Conservation (phyloP, 2,329 filamentous ascomycete species). For the Calonectria crousiana region DNA sequence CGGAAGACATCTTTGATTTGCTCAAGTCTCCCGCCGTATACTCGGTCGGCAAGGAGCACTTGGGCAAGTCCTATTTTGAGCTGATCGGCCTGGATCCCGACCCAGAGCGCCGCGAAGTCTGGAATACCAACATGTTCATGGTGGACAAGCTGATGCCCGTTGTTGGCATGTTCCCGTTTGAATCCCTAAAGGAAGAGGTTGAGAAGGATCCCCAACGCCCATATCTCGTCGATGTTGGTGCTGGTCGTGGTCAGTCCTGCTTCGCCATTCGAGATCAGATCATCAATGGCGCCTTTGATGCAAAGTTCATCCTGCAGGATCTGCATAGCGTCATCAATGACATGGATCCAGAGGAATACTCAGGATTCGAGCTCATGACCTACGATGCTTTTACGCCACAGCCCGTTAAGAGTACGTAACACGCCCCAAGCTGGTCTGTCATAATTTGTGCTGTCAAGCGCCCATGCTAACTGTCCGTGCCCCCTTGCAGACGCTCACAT, state of each 20-base stretch:
- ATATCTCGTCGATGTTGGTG: conserved; percentile 49
- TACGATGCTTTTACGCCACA: conserved; percentile 36
- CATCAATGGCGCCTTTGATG: conserved; percentile 36
- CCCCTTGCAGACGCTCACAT: conserved; percentile 45
- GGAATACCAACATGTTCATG: conserved; percentile 48
- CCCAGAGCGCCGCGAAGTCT: conserved; percentile 46
- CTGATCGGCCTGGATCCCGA: conserved; percentile 46
- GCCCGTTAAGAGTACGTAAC: conserved; percentile 37
- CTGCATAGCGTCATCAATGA: conserved; percentile 47
- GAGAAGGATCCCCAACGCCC: conserved; percentile 44
- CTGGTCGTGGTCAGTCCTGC: conserved; percentile 47
- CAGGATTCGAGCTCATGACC: conserved; percentile 43
- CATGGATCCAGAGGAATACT: conserved; percentile 34
- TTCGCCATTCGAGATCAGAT: conserved; percentile 45
- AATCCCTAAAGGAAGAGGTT: conserved; percentile 44
- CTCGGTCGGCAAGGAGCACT: conserved; percentile 45
- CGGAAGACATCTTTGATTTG: conserved; percentile 47
- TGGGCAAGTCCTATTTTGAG: conserved; percentile 51
- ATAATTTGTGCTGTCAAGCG: background rate
- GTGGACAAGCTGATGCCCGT: conserved; percentile 50
- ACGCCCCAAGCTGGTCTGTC: background rate
- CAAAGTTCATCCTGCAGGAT: conserved; percentile 49
- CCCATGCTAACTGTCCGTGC: background rate
- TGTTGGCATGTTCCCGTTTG: conserved; percentile 51
- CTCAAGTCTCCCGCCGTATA: conserved; percentile 49